Base-by-base conservation (phyloP, 202 grass and related monocot genomes). In the Carex sylvatica region DNA sequence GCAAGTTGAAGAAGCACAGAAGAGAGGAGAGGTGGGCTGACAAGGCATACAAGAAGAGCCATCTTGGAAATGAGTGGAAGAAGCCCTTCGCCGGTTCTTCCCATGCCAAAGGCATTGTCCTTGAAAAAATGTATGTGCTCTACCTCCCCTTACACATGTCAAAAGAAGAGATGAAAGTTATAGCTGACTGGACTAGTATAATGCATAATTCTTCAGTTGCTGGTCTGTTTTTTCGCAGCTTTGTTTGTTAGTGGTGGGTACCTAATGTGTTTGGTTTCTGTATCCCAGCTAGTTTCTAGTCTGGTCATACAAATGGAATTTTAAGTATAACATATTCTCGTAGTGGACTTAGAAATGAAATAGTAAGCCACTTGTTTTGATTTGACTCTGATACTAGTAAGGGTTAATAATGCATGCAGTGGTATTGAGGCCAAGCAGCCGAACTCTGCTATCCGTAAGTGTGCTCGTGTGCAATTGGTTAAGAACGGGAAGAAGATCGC, bases 401-500 rank as follows among this genome's bases (percentile, higher is more conserved):
- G 14, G 13, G 16, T 35, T 65, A 65, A 33, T 7, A 24, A 4
- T 49, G n/a, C 2, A 49, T 90, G 65, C 62, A 92, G 94, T 36
- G 94, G 94, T 87, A 97, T 97, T 76, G 94, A 93, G 83, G 91
- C 91, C 55, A 91, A 94, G 86, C 89, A 97, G 76, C 89, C 89
- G 1, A 94, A 92, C 76, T 94, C 91, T 93, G 91, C 91, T 75
- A 94, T 97, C 67, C 85, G 89, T 31, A 97, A 97, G 84, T 97
- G 89, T 61, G 94, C 94, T 70, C 84, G 94, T 84, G 94, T 92
- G 63, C 91, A 94, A 75, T 80, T 94, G 62, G 91, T 92, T 46
- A 93, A 94, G 87, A 97, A 97, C 1, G 94, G 93, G 2, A 96
- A 96, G 87, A 96, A 96, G 87, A 96, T 96, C 67, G 88, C 88